A percentile compares a stretch with the other conserved stretches of the same genome.
Conservation (phyloP, 345 rosid genomes). For the Dipteronia dyeriana region DNA sequence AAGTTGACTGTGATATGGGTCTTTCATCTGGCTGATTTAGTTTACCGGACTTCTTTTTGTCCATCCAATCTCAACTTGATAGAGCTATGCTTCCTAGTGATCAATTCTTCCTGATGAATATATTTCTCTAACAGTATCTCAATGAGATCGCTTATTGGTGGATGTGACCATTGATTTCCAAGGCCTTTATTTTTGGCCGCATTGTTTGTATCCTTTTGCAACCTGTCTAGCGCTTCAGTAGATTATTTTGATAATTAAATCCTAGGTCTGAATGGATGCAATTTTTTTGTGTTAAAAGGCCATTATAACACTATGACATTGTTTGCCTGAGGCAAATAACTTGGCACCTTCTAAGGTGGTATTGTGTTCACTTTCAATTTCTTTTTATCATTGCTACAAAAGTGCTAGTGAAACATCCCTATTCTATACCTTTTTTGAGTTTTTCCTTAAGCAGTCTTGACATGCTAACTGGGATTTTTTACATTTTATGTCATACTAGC, state of each 20-base stretch:
- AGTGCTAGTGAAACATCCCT: background rate
- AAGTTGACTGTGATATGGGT: background rate
- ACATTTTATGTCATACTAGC: background rate
- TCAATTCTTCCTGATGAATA: background rate
- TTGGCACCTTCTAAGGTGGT: background rate
- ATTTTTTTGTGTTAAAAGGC: background rate
- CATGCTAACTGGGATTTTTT: slow-evolving; percentile 1
- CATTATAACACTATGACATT: background rate
- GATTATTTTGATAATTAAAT: background rate
- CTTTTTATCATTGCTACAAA: background rate
- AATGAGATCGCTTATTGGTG: slow-evolving; percentile 1
- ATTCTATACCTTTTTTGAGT: background rate
- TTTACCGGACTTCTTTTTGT: background rate
- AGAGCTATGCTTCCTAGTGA: background rate
- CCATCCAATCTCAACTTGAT: background rate
- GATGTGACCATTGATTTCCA: background rate
- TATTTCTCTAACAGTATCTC: background rate
- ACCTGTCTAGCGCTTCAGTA: background rate
- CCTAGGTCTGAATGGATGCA: slow-evolving; percentile 1
- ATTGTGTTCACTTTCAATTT: background rate
- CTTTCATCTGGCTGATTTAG: slow-evolving; percentile 5
- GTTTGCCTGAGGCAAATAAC: slow-evolving; percentile 9
- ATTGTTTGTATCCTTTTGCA: background rate
- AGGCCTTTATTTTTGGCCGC: background rate
- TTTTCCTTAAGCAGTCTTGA: background rate